Percentiles rank a stretch among this genome's conserved stretches.
Evolutionary conservation across 768 basidiomycete species (phyloP).

Genomic region (Termitomyces sp.): DNA sequence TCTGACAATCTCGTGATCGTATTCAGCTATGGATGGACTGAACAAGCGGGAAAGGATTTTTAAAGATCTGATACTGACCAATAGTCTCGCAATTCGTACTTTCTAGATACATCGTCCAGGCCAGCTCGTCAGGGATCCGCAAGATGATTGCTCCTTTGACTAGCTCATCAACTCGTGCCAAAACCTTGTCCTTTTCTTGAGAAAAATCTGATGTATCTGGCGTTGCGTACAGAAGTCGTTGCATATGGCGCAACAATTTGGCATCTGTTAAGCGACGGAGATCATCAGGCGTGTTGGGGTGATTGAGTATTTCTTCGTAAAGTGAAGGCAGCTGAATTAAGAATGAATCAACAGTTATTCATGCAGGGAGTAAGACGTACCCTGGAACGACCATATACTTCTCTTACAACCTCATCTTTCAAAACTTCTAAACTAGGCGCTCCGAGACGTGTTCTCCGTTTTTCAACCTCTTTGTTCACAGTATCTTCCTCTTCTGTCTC

Average conservation of each 20-base stretch:
- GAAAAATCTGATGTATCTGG: conserved; percentile 34
- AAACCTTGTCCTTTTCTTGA: conserved; percentile 39
- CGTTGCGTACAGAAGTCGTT: conserved; percentile 56
- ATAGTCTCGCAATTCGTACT: conserved; percentile 61
- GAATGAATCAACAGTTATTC: conserved; percentile 6
- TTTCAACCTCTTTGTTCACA: conserved; percentile 67
- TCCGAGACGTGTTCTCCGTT: conserved; percentile 72
- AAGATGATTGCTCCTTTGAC: conserved; percentile 74
- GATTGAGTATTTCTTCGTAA: conserved; percentile 78
- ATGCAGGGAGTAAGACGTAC: conserved; percentile 28
- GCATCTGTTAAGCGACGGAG: conserved; percentile 74
- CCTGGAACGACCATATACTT: conserved; percentile 57
- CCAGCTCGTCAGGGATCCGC: conserved; percentile 69
- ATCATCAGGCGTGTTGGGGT: conserved; percentile 73
- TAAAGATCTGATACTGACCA: conserved; percentile 37
- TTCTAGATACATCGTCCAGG: conserved; percentile 80
- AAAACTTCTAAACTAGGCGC: conserved; percentile 55
- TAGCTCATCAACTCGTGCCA: conserved; percentile 66
- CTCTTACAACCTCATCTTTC: conserved; percentile 58
- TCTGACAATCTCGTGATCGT: conserved; percentile 51
- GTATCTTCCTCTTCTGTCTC: conserved; percentile 59
- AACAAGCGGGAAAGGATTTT: conserved; percentile 1
- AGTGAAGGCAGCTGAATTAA: conserved; percentile 56
- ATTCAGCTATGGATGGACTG: conserved; percentile 42
- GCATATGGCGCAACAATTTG: conserved; percentile 65